A percentile compares a stretch with the other conserved stretches of the same genome.
Evolutionary conservation across 768 basidiomycete genomes (phyloP).

Genomic region (Naganishia antarctica): DNA sequence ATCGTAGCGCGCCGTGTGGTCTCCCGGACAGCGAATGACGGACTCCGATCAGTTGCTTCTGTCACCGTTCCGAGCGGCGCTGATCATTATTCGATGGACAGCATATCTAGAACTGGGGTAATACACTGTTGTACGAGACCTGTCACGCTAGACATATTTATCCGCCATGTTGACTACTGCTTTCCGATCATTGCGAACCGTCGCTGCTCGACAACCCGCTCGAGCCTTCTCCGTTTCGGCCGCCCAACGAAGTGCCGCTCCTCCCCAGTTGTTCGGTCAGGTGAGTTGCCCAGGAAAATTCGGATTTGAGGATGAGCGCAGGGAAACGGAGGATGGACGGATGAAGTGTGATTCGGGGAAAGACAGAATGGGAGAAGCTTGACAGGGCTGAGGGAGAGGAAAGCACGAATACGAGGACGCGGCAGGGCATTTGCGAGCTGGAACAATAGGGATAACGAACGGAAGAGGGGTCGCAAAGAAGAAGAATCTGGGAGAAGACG

Average conservation of each 20-base stretch:
- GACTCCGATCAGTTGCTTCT: not conserved
- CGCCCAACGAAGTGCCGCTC: conserved; percentile 36
- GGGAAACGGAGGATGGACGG: not conserved
- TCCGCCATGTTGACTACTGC: conserved; percentile 19
- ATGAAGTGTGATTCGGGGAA: not conserved
- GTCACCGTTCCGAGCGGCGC: not conserved
- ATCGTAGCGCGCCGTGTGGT: conserved; percentile 19
- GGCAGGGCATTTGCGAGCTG: too few species aligned
- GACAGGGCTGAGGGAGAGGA: too few species aligned
- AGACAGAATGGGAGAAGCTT: not conserved
- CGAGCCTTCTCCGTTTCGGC: conserved; percentile 39
- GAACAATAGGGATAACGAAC: not conserved
- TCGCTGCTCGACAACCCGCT: conserved; percentile 19
- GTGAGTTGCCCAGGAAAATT: conserved; percentile 17
- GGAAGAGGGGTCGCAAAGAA: not conserved
- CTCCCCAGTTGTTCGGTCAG: conserved; percentile 45
- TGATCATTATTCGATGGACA: not conserved
- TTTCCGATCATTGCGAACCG: conserved; percentile 25
- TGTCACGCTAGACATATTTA: not conserved
- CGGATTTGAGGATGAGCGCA: not conserved
- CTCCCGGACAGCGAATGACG: conserved; percentile 20
- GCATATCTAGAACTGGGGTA: not conserved
- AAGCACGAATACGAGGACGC: too few species aligned
- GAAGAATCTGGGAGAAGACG: not conserved
- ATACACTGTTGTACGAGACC: not conserved